A percentile compares a stretch with the other conserved stretches of the same genome.
Conservation (phyloP, 2,329 filamentous ascomycete species). For the Xylariaceae sp. region DNA sequence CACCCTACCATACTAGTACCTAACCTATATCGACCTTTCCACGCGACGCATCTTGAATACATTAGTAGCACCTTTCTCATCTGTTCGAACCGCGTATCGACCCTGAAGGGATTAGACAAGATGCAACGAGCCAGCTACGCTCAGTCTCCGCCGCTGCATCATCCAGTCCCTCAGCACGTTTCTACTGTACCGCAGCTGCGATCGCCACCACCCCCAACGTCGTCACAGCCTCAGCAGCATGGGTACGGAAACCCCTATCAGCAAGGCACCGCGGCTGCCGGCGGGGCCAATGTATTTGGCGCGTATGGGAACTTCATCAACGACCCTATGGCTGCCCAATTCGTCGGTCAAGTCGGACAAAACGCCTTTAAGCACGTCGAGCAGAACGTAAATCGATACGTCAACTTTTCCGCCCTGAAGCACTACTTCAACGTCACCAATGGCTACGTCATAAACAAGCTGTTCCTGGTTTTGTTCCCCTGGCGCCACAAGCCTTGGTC, state of each 20-base stretch:
- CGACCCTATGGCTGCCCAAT: constrained; percentile 81
- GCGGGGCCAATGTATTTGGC: constrained; percentile 52
- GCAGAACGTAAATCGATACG: constrained; percentile 81
- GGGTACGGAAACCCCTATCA: constrained; percentile 71
- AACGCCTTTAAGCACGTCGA: constrained; percentile 90
- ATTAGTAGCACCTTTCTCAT: background rate
- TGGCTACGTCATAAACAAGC: constrained; percentile 89
- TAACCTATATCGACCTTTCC: background rate
- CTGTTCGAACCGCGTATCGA: background rate
- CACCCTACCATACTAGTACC: background rate
- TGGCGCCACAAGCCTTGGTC: constrained; percentile 98
- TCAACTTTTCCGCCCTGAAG: constrained; percentile 89
- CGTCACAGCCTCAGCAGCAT: constrained; percentile 62
- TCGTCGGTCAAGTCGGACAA: constrained; percentile 91
- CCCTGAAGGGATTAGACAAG: constrained; percentile 28
- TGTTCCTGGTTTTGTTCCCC: constrained; percentile 89
- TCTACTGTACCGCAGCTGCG: constrained; percentile 95
- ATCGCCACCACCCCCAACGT: constrained; percentile 78
- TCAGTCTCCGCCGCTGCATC: constrained; percentile 89
- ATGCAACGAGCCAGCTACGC: constrained; percentile 87
- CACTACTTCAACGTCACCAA: constrained; percentile 99
- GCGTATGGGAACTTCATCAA: constrained; percentile 91
- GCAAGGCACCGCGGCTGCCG: constrained; percentile 47
- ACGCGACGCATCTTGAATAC: background rate
- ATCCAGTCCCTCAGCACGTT: constrained; percentile 96